These are phyloP conservation scores for Quambalaria eucalypti DNA, from an alignment of 1,284 basidiomycete genomes.

Conservation along the genomic window DNA sequence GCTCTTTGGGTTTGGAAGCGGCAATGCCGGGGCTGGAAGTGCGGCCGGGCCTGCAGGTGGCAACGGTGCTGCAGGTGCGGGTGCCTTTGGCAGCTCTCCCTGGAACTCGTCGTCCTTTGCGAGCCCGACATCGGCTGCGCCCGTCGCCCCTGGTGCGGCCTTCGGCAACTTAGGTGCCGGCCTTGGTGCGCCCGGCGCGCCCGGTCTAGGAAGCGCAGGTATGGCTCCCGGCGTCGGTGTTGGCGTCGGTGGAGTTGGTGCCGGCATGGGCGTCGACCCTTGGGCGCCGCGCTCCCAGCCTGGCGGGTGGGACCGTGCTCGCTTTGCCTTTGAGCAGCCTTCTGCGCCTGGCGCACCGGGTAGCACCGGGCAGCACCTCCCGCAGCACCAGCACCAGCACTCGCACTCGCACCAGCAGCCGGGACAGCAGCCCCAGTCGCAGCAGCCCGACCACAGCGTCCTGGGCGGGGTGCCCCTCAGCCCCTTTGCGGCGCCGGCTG, in stretches of 20 bases:
- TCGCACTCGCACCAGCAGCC: background rate
- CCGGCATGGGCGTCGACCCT: background rate
- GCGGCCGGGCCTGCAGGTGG: conserved; percentile 14
- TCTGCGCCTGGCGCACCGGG: background rate
- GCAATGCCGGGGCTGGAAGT: background rate
- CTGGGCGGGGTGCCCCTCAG: too few relatives aligned
- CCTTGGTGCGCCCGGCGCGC: conserved; percentile 6
- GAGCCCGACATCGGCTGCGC: background rate
- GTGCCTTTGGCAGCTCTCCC: background rate
- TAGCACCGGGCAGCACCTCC: too few relatives aligned
- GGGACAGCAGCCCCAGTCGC: background rate
- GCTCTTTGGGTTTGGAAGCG: conserved; percentile 1
- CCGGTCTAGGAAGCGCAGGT: conserved; percentile 11
- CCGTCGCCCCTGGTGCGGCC: background rate
- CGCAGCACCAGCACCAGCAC: background rate
- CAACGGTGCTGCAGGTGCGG: conserved; percentile 9
- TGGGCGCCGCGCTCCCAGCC: background rate
- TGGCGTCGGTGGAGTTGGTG: conserved; percentile 9
- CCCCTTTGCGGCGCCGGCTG: too few relatives aligned
- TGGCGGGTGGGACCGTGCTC: conserved; percentile 38
- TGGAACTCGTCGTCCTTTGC: background rate
- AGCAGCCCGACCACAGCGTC: background rate
- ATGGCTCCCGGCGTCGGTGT: conserved; percentile 9
- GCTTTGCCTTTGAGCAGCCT: conserved; percentile 40
- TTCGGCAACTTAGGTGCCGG: background rate